phyloP scores from a whole-genome alignment of 169 alveolate species.

The Eimeria acervulina region DNA sequence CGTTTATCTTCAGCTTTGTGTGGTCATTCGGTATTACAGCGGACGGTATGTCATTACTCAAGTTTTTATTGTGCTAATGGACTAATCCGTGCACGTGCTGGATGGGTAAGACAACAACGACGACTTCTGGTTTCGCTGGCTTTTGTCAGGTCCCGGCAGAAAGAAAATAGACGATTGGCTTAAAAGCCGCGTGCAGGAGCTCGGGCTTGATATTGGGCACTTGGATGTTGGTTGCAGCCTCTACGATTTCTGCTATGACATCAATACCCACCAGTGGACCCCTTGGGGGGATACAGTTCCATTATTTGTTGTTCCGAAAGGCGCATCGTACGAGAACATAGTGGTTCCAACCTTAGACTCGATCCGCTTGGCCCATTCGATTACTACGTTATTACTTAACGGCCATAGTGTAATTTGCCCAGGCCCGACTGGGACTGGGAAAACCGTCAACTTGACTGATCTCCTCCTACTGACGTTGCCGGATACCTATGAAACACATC shows the following conservation, averaged over 20 bases:
- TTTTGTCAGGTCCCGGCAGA: conserved; percentile 31
- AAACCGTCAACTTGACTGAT: conserved; percentile 91
- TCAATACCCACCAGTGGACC: conserved; percentile 88
- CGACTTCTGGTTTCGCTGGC: background rate
- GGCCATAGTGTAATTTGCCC: conserved; percentile 93
- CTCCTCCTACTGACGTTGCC: conserved; percentile 87
- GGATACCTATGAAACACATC: conserved; percentile 91
- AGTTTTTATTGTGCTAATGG: background rate
- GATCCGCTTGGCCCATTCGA: conserved; percentile 92
- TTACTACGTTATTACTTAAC: conserved; percentile 88
- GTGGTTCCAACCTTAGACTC: conserved; percentile 96
- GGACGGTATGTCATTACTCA: background rate
- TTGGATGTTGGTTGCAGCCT: conserved; percentile 90
- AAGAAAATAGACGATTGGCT: conserved; percentile 38
- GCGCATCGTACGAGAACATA: conserved; percentile 93
- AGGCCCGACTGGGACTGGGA: conserved; percentile 97
- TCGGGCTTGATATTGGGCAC: conserved; percentile 76
- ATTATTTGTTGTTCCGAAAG: conserved; percentile 88
- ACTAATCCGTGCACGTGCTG: background rate
- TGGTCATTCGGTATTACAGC: conserved; percentile 51
- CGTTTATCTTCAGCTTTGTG: conserved; percentile 53
- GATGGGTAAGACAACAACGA: background rate
- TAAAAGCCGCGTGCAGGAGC: background rate
- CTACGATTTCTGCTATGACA: conserved; percentile 92
- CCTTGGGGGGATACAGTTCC: conserved; percentile 91